Evolutionary conservation across 176 grass and related monocot genomes (phyloP), one percentile per base, ranked within the genome.

Genomic region (Oryza meridionalis): DNA sequence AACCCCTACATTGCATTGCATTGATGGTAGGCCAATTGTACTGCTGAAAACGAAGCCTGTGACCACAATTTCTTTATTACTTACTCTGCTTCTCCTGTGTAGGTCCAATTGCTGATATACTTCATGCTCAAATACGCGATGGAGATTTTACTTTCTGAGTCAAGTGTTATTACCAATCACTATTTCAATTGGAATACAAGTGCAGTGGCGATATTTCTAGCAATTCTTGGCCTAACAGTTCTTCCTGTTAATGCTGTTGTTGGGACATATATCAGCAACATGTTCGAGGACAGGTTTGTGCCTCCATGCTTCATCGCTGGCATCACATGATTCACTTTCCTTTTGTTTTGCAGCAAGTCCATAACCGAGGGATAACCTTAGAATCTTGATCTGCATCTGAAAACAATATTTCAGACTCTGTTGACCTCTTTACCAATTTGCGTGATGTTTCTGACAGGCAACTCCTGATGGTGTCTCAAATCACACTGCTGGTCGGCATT

Each of bases 101-200:
- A 99, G 96, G 96, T 99, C 75, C 96, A 96, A 67, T 71, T 99
- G 65, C 86, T 99, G 76, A 99, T 94, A 87, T 99, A 99, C 74
- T 99, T 99, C 86, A 99, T 99, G 96, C 93, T 99, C 78, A 99
- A 99, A 84, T 99, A 95, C 13, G 93, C 96, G 2, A 99, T 99
- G 96, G 96, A 99, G 85, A 94, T 99, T 84, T 84, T 96, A 84
- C 89, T 99, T 77, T 91, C 96, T 9, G 96, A 99, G 45, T 99
- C 96, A 27, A 99, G 96, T 94, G 96, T 99, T 29, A 82, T 99
- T 45, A 99, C 96, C 61, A 90, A 9, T 78, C 81, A 92, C 88
- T 99, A 99, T 86, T 99, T 99, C 84, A 88, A 81, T 69, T 99
- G 96, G 93, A 90, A 92, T 71, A 99, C 96, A 68, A 99, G 91